These are phyloP conservation scores for Fusarium verticillioides DNA, from an alignment of 2,329 filamentous ascomycete genomes.

Conservation along the genomic window DNA sequence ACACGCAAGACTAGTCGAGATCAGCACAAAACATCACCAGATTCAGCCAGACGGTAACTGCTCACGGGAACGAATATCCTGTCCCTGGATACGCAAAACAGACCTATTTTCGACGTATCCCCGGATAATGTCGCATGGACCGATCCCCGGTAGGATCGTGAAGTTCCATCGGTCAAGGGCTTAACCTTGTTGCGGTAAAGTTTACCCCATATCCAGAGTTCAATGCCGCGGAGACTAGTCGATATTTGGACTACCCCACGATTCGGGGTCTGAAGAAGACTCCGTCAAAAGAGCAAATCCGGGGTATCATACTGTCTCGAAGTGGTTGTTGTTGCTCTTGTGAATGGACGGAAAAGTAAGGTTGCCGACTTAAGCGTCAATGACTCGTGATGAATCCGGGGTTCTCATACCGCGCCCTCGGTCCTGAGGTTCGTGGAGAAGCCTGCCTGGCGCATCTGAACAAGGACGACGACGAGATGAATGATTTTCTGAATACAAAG, in stretches of 20 bases:
- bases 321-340: accelerated
- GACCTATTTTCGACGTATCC: not conserved
- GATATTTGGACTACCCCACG: conserved; percentile 2
- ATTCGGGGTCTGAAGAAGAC: not conserved
- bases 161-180: not conserved
- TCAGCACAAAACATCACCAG: not conserved
- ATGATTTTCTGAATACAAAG: accelerated
- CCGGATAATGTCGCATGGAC: not conserved
- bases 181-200: not conserved
- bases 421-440: not conserved
- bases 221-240: conserved; percentile 19
- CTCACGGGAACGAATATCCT: not conserved
- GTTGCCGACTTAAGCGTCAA: accelerated
- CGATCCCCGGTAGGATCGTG: not conserved
- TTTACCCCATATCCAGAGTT: not conserved
- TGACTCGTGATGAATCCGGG: not conserved
- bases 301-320: accelerated
- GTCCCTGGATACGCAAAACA: not conserved
- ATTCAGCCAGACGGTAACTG: not conserved
- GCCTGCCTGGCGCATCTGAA: not conserved
- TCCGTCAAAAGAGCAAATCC: not conserved
- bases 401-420: not conserved
- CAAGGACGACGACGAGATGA: not conserved
- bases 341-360: accelerated
- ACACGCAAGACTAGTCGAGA: not conserved